Evolutionary conservation across 2,329 filamentous ascomycete genomes (phyloP), one percentile per base, ranked within the genome.

Genomic region (Cordyceps farinosa): DNA sequence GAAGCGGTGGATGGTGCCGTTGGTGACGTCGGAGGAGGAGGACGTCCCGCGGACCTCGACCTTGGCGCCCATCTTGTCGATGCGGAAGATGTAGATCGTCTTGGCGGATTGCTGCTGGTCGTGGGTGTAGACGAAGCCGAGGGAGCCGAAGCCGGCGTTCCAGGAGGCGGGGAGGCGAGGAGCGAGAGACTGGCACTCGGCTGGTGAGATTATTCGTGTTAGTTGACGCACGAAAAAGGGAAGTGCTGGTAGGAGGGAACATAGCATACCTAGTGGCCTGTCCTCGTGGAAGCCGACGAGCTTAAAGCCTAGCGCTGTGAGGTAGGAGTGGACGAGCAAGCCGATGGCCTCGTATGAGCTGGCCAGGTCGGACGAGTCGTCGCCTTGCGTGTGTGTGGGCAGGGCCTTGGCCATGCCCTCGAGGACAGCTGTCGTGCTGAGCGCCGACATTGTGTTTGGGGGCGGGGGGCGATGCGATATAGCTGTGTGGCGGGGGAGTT

Each of bases 81-180:
- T 78, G 73, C 92, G 94, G 68, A 97, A 75, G 34, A 97, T 81
- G 72, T 90, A 54, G 11, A 30, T 61, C 13, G 42, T 61, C 59
- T 61, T 61, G 64, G 89, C 85, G 84, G 93, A 91, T 17, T 92
- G 88, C 0, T 92, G 96, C 73, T 96, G 91, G 30, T 85, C 81
- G 75, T 97, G 93, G 3, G 87, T 86, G 78, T 98, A 98, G 66
- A 92, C 86, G 76, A 98, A 97, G 62, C 89, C 86, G 73, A 91
- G 89, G 15, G 87, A 87, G 65, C 85, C 85, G 64, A 84, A 83
- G 27, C 85, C 84, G 13, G 86, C 80, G 75, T 97, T 97, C 95
- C 95, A 98, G 77, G 87, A 84, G 17, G 83, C 64, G 0, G 92
- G 91, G 2, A 98, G 82, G 38, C 87, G 82, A 9, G 84, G 85